These are phyloP conservation scores for Prunus davidiana DNA, from an alignment of 306 rosid genomes.

Conservation along the genomic window DNA sequence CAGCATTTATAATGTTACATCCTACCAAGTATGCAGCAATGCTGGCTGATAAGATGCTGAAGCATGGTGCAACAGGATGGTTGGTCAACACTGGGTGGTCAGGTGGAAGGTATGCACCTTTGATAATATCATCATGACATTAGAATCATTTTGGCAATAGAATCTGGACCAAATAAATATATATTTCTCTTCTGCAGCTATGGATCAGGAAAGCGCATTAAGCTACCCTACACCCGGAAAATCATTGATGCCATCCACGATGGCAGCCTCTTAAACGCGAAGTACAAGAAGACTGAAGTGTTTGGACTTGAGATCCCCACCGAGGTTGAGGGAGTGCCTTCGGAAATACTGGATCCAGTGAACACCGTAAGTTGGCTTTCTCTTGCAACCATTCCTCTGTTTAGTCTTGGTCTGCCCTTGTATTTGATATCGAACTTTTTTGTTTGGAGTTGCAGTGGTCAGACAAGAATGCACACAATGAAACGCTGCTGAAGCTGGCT, in stretches of 20 bases:
- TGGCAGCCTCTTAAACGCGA: conserved; percentile 55
- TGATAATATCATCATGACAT: neutral
- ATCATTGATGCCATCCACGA: conserved; percentile 86
- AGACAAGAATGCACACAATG: conserved; percentile 55
- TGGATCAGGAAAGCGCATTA: conserved; percentile 67
- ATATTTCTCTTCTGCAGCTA: conserved; percentile 37
- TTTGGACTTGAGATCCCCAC: conserved; percentile 81
- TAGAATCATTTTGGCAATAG: neutral
- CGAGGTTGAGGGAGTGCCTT: conserved; percentile 69
- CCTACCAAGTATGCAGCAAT: conserved; percentile 92
- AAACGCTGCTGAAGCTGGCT: conserved; percentile 61
- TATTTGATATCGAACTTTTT: neutral
- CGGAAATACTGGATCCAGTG: conserved; percentile 66
- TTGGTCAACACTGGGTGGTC: conserved; percentile 98
- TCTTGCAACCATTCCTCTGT: neutral
- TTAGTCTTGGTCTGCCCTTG: neutral
- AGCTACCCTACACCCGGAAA: conserved; percentile 67
- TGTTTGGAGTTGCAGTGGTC: conserved; percentile 52
- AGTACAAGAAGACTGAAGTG: conserved; percentile 51
- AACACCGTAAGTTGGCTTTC: conserved; percentile 54
- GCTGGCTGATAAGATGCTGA: conserved; percentile 85
- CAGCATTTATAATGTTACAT: conserved; percentile 88
- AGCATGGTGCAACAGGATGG: conserved; percentile 88
- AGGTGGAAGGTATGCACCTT: conserved; percentile 55
- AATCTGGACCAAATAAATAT: neutral